Conservation (phyloP, 306 rosid genomes). For the Dalbergia cochinchinensis region DNA sequence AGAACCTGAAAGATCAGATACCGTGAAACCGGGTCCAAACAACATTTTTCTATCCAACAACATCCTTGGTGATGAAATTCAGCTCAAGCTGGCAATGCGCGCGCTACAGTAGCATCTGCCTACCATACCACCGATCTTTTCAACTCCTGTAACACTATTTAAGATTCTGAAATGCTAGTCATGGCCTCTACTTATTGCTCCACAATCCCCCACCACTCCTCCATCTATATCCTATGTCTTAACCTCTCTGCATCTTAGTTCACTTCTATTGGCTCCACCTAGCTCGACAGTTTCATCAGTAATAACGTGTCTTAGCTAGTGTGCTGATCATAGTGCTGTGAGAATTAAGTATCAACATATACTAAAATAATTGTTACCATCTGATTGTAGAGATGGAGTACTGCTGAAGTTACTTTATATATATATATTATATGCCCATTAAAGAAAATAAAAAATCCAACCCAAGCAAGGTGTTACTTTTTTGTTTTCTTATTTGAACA, state of each 20-base stretch:
- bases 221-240: not conserved
- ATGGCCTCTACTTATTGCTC: conserved; percentile 22
- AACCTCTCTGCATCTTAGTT: not conserved
- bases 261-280: not conserved
- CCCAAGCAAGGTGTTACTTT: not conserved
- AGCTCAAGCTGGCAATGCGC: not conserved
- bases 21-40: too few species aligned
- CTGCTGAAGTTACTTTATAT: not conserved
- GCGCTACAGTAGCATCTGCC: not conserved
- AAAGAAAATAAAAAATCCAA: not conserved
- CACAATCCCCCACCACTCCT: not conserved
- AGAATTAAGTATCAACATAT: not conserved
- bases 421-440: not conserved
- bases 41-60: not conserved
- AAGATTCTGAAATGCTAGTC: conserved; percentile 25
- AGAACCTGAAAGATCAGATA: too few species aligned
- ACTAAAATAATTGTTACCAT: not conserved
- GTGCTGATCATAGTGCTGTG: not conserved
- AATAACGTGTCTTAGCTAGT: not conserved
- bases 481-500: not conserved
- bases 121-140: conserved; percentile 22
- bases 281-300: not conserved
- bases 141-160: conserved; percentile 31
- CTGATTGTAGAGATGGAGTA: not conserved
- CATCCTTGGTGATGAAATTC: not conserved